Percentiles rank a stretch among this genome's conserved stretches.
These are phyloP conservation scores for Colletotrichum melonis DNA, from an alignment of 2,329 filamentous ascomycete genomes.

Conservation along the genomic window DNA sequence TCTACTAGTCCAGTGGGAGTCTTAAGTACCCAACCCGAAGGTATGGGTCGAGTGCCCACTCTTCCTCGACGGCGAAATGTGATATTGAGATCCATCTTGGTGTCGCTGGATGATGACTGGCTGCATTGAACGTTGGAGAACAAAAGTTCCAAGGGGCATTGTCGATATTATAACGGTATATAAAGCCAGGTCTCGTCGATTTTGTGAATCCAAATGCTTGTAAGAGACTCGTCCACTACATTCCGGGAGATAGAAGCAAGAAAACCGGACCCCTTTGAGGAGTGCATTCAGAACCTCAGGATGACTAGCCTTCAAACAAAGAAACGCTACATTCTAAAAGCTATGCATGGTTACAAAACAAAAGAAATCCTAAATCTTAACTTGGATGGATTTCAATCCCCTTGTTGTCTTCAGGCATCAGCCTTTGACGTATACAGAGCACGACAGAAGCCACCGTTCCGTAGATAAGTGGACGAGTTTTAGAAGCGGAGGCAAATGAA, in stretches of 20 bases:
- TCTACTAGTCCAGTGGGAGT: background rate
- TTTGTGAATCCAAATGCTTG: background rate
- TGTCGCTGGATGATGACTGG: background rate
- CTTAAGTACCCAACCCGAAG: no score
- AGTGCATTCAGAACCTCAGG: background rate
- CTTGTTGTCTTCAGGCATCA: no score
- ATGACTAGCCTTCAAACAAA: background rate
- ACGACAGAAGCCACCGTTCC: no score
- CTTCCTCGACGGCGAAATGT: background rate
- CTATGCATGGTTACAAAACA: no score
- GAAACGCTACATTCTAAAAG: no score
- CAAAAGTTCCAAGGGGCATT: rapidly evolving
- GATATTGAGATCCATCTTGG: background rate
- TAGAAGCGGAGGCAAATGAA: no score
- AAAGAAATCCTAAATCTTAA: no score
- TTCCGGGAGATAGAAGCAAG: background rate
- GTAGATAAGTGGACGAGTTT: no score
- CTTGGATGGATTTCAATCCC: no score
- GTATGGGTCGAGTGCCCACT: background rate
- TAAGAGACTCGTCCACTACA: background rate
- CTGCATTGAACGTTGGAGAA: background rate
- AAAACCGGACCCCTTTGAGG: background rate
- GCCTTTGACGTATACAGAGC: no score
- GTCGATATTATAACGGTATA: background rate
- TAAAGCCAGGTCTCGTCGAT: background rate